These are phyloP conservation scores for Akanthomyces dipterigenus DNA, from an alignment of 2,329 filamentous ascomycete genomes.

Conservation along the genomic window DNA sequence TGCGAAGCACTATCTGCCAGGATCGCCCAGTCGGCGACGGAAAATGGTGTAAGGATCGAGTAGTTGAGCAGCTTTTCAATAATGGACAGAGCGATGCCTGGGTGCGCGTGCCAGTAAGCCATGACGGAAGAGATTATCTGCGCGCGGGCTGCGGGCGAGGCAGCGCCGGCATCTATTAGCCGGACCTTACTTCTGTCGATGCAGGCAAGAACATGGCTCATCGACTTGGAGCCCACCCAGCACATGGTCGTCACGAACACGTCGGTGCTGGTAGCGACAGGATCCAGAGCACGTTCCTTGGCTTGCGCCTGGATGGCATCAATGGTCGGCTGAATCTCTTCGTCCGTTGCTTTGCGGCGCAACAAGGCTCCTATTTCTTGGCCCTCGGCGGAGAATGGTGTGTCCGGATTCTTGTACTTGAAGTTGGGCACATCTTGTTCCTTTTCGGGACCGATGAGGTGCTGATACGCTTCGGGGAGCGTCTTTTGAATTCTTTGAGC, in stretches of 20 bases:
- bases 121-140: slow-evolving; percentile 91
- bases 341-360: slow-evolving; percentile 75
- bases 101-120: slow-evolving; percentile 87
- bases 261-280: slow-evolving; percentile 80
- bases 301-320: slow-evolving; percentile 77
- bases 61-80: slow-evolving; percentile 97
- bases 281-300: slow-evolving; percentile 63
- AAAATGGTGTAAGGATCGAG: slow-evolving; percentile 79
- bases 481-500: slow-evolving; percentile 94
- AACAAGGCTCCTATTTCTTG: slow-evolving; percentile 73
- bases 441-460: slow-evolving; percentile 75
- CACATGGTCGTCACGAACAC: slow-evolving; percentile 91
- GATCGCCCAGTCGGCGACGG: slow-evolving; percentile 86
- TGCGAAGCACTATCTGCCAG: slow-evolving; percentile 46
- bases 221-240: slow-evolving; percentile 87
- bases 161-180: slow-evolving; percentile 69
- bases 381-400: slow-evolving; percentile 79
- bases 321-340: slow-evolving; percentile 78
- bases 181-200: slow-evolving; percentile 93
- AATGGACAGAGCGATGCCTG: slow-evolving; percentile 85
- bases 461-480: slow-evolving; percentile 74
- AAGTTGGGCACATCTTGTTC: slow-evolving; percentile 96
- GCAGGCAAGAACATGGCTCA: slow-evolving; percentile 91
- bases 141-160: slow-evolving; percentile 67
- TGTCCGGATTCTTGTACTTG: slow-evolving; percentile 74